Percentiles rank a stretch among this genome's conserved stretches.
phyloP scores from a whole-genome alignment of 768 basidiomycete genomes.

The Pleurotus cornucopiae region DNA sequence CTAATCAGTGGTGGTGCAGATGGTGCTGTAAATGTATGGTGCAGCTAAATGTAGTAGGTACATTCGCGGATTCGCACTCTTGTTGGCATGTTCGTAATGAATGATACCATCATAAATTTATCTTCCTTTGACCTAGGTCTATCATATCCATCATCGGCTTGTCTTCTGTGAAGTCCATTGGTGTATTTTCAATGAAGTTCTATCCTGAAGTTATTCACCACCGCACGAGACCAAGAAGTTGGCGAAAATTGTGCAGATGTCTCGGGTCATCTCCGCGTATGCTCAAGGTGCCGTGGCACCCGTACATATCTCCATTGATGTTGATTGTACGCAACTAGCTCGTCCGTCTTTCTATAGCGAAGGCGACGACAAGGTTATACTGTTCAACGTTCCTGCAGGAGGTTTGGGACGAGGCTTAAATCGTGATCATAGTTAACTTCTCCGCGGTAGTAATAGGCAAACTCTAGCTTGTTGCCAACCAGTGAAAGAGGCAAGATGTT shows the following conservation, averaged over 20 bases:
- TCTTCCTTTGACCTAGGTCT: no score
- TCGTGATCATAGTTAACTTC: neutral
- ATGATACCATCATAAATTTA: neutral
- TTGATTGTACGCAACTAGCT: slow-evolving; percentile 1
- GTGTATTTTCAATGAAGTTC: neutral
- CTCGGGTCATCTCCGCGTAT: no score
- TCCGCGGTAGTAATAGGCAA: slow-evolving; percentile 6
- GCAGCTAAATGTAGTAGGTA: slow-evolving; percentile 43
- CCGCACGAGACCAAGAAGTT: no score
- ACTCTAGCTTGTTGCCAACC: neutral
- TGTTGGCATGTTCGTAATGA: neutral
- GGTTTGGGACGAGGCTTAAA: no score
- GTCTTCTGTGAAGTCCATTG: neutral
- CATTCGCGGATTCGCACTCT: neutral
- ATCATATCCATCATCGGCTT: neutral
- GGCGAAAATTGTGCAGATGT: no score
- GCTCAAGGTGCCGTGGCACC: no score
- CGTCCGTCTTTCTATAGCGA: slow-evolving; percentile 8
- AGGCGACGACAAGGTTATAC: neutral
- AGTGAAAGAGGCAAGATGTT: neutral
- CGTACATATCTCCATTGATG: neutral
- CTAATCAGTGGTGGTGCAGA: slow-evolving; percentile 90
- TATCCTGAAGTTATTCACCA: no score
- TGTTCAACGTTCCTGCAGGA: no score
- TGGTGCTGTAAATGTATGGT: slow-evolving; percentile 86